phyloP scores from a whole-genome alignment of 2,329 filamentous ascomycete species.

The Clarireedia paspali region DNA sequence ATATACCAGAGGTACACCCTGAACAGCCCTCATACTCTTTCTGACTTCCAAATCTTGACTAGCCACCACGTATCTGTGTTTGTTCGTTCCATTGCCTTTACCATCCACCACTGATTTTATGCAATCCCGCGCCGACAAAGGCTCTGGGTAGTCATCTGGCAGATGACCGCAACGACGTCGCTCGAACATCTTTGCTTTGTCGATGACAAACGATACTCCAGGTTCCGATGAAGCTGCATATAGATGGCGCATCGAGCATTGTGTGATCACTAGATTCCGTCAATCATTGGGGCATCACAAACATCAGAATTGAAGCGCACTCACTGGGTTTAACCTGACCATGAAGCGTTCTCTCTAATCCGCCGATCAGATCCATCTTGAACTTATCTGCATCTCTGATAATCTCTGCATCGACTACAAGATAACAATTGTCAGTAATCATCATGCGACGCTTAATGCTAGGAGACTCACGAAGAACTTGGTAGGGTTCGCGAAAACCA shows the following conservation, averaged over 20 bases:
- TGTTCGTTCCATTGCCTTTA: slow-evolving; percentile 63
- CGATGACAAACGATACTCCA: slow-evolving; percentile 48
- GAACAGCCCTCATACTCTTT: slow-evolving; percentile 54
- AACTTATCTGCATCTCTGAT: slow-evolving; percentile 72
- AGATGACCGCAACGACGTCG: slow-evolving; percentile 73
- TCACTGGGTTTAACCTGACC: slow-evolving; percentile 76
- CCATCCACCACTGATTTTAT: slow-evolving; percentile 70
- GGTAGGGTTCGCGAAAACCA: slow-evolving; percentile 89
- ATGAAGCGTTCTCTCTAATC: slow-evolving; percentile 75
- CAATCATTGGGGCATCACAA: neutral
- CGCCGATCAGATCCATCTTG: slow-evolving; percentile 80
- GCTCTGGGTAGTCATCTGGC: slow-evolving; percentile 61
- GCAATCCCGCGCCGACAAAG: slow-evolving; percentile 63
- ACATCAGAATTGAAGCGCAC: slow-evolving; percentile 24
- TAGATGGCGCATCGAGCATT: slow-evolving; percentile 73
- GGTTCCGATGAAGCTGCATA: slow-evolving; percentile 55
- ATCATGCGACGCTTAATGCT: slow-evolving; percentile 7
- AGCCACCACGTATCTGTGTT: slow-evolving; percentile 72
- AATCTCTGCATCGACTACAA: slow-evolving; percentile 72
- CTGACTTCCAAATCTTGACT: slow-evolving; percentile 62
- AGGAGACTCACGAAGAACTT: slow-evolving; percentile 58
- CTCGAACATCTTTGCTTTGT: slow-evolving; percentile 67
- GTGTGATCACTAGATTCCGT: slow-evolving; percentile 57
- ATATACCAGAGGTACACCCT: slow-evolving; percentile 70
- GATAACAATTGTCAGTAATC: slow-evolving; percentile 1